Evolutionary conservation across 306 rosid species (phyloP).

Genomic region (Hippophae tibetana): DNA sequence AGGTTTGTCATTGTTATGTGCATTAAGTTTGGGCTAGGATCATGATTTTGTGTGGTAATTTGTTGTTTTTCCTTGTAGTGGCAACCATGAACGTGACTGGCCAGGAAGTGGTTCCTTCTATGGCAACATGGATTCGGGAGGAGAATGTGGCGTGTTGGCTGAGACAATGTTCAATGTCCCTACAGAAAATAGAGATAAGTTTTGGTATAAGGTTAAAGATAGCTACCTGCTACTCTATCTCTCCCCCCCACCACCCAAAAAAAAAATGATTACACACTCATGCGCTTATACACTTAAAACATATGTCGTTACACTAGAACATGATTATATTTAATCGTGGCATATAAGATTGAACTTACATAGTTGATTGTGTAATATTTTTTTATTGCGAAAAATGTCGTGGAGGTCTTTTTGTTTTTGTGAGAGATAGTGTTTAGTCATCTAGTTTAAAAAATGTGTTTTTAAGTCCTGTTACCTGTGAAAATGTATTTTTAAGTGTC

Average conservation of each 20-base stretch:
- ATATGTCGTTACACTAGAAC: too few species aligned
- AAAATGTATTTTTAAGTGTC: too few species aligned
- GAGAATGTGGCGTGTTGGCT: constrained; percentile 79
- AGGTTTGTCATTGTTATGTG: constrained; percentile 36
- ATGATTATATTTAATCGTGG: too few species aligned
- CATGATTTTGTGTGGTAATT: constrained; percentile 16
- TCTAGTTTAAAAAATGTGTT: too few species aligned
- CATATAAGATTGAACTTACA: too few species aligned
- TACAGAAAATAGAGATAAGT: constrained; percentile 74
- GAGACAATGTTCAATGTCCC: constrained; percentile 74
- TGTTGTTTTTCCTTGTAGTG: constrained; percentile 32
- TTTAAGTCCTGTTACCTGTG: too few species aligned
- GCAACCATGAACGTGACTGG: constrained; percentile 72
- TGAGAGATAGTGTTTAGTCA: too few species aligned
- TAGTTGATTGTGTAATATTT: too few species aligned
- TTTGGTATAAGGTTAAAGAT: constrained; percentile 40
- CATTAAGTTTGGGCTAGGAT: constrained; percentile 1
- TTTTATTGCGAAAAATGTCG: too few species aligned
- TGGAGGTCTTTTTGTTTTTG: too few species aligned
- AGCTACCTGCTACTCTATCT: not conserved
- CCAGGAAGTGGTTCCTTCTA: constrained; percentile 68
- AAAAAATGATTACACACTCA: too few species aligned
- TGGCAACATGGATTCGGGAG: constrained; percentile 62
- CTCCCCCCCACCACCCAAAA: too few species aligned
- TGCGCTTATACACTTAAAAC: not conserved